Conservation (phyloP, 1,139 yeast species). For the Debaryomycetaceae sp. region DNA sequence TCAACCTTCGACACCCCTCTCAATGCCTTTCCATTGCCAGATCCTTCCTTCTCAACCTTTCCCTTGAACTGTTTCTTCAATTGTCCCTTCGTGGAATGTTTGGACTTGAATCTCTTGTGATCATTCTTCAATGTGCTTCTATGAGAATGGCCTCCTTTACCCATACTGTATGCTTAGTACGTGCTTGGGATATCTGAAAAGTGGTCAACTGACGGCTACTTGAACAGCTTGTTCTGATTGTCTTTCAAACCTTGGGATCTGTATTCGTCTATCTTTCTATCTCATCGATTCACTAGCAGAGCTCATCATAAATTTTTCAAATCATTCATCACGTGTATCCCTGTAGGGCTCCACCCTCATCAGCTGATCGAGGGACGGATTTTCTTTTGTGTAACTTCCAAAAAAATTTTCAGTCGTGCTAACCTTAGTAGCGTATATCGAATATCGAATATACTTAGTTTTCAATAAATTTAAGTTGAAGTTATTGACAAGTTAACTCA, state of each 20-base stretch:
- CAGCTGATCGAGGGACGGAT: slow-evolving; percentile 1
- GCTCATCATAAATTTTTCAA: background rate
- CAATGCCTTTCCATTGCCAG: slow-evolving; percentile 33
- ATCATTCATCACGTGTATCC: background rate
- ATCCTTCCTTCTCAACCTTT: slow-evolving; percentile 64
- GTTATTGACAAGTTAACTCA: background rate
- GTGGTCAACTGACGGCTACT: too few species aligned
- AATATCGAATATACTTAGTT: background rate
- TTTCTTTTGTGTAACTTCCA: slow-evolving; percentile 7
- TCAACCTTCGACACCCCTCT: slow-evolving; percentile 60
- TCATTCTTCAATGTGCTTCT: slow-evolving; percentile 78
- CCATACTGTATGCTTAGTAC: slow-evolving; percentile 35
- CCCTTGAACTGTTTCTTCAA: slow-evolving; percentile 79
- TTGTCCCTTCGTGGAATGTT: slow-evolving; percentile 88
- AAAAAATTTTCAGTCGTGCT: slow-evolving; percentile 9
- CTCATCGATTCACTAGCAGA: background rate
- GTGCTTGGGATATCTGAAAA: too few species aligned
- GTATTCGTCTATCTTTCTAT: background rate
- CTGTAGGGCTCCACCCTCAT: background rate
- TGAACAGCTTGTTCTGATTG: too few species aligned
- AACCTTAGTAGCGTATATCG: background rate
- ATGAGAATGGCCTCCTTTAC: slow-evolving; percentile 68
- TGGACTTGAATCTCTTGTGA: slow-evolving; percentile 87
- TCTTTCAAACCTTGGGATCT: background rate
- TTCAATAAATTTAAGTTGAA: background rate